Conservation (phyloP, 176 grass and related monocot species). For the Carex cristatella region DNA sequence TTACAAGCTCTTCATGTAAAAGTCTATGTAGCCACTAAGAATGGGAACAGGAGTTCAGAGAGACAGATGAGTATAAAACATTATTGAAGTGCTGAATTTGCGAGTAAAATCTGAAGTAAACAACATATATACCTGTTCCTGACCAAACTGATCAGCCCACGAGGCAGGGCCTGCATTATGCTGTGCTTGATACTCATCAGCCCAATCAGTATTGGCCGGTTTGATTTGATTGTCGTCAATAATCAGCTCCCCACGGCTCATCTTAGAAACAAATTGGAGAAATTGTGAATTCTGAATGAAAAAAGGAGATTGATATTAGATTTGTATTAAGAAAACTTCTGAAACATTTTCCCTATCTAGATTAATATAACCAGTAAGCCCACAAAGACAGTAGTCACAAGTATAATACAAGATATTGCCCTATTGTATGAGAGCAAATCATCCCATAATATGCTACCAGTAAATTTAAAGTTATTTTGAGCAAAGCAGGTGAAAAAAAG, state of each 20-base stretch:
- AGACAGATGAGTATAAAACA: neutral
- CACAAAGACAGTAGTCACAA: neutral
- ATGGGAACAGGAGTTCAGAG: neutral
- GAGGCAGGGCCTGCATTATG: constrained; percentile 67
- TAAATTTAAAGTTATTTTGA: constrained; percentile 5
- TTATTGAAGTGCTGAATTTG: neutral
- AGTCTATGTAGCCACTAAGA: neutral
- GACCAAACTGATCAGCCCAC: constrained; percentile 89
- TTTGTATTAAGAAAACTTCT: neutral
- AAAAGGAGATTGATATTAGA: constrained; percentile 21
- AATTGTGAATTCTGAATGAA: constrained; percentile 83
- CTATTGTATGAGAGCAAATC: neutral
- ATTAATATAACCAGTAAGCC: neutral
- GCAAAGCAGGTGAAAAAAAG: neutral
- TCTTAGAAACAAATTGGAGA: constrained; percentile 98
- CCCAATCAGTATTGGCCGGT: constrained; percentile 83
- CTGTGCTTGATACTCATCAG: constrained; percentile 86
- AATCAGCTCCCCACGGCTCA: constrained; percentile 94
- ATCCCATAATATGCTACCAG: neutral
- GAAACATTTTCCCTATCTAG: neutral
- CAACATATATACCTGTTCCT: constrained; percentile 50
- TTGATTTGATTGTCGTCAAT: constrained; percentile 99
- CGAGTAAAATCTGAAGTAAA: neutral
- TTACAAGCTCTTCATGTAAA: neutral
- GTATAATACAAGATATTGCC: neutral